Evolutionary conservation across 1,284 basidiomycete genomes (phyloP).

Genomic region (Rhizopogon parksii): DNA sequence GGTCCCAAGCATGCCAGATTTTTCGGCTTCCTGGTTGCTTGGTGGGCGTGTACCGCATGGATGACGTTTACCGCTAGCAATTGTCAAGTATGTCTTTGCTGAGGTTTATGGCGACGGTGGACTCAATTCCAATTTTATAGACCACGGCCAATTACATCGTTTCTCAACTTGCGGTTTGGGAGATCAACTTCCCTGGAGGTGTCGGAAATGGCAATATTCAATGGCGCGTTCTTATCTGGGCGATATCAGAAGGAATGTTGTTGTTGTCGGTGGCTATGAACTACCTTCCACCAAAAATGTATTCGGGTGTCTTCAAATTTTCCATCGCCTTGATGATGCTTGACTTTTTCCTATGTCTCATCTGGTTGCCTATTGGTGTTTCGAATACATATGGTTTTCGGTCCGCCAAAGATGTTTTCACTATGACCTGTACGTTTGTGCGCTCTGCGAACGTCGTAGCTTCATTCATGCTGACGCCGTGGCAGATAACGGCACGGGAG

Average conservation of each 20-base stretch:
- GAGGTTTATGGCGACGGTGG: neutral
- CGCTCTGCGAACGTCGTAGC: neutral
- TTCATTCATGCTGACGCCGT: slow-evolving; percentile 4
- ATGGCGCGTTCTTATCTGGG: slow-evolving; percentile 81
- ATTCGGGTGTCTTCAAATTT: slow-evolving; percentile 69
- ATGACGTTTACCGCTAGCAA: slow-evolving; percentile 83
- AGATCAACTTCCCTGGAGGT: slow-evolving; percentile 73
- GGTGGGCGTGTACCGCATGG: slow-evolving; percentile 87
- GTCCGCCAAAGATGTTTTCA: slow-evolving; percentile 73
- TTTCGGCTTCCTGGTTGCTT: slow-evolving; percentile 81
- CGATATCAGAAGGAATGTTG: slow-evolving; percentile 64
- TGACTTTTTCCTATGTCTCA: slow-evolving; percentile 78
- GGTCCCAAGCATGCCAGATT: slow-evolving; percentile 77
- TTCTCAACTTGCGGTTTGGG: slow-evolving; percentile 74
- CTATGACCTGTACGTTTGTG: slow-evolving; percentile 60
- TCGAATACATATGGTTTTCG: slow-evolving; percentile 79
- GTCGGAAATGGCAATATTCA: slow-evolving; percentile 62
- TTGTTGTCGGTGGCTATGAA: slow-evolving; percentile 70
- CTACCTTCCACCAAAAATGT: slow-evolving; percentile 69
- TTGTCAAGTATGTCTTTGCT: slow-evolving; percentile 51
- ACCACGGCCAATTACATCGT: slow-evolving; percentile 80
- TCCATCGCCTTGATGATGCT: slow-evolving; percentile 68
- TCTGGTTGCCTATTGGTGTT: slow-evolving; percentile 86
- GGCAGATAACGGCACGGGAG: slow-evolving; percentile 80
- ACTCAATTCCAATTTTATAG: slow-evolving; percentile 31